Evolutionary conservation across 305 asterid species (phyloP).

Genomic region (Solanum hybrid): DNA sequence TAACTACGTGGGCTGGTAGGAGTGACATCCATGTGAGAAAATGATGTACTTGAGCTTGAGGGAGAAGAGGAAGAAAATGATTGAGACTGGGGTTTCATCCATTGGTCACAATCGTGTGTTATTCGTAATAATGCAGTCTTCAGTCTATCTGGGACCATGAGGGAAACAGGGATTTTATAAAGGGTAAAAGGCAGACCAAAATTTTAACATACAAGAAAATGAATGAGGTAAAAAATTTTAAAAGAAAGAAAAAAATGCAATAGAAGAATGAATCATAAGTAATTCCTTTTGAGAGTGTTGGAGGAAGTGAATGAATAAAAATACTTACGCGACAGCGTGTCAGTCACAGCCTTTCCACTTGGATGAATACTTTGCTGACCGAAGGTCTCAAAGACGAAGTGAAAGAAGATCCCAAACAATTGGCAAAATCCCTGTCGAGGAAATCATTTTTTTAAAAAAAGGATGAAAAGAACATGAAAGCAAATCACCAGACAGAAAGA

Average conservation of each 20-base stretch:
- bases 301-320: background rate
- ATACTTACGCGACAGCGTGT: slow-evolving; percentile 64
- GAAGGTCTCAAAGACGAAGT: slow-evolving; percentile 69
- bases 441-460: background rate
- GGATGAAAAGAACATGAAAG: background rate
- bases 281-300: background rate
- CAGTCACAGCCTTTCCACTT: slow-evolving; percentile 51
- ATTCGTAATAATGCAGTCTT: slow-evolving; percentile 77
- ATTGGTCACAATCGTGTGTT: slow-evolving; percentile 86
- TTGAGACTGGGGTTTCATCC: slow-evolving; percentile 60
- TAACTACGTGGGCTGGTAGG: slow-evolving; percentile 84
- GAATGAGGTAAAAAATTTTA: background rate
- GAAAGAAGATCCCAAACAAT: slow-evolving; percentile 87
- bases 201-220: background rate
- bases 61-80: slow-evolving; percentile 52
- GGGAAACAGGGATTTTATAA: slow-evolving; percentile 13
- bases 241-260: background rate
- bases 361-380: slow-evolving; percentile 48
- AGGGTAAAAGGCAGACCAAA: slow-evolving; percentile 12
- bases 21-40: slow-evolving; percentile 73
- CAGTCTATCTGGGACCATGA: slow-evolving; percentile 63
- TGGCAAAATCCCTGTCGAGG: slow-evolving; percentile 80
- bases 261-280: background rate
- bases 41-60: slow-evolving; percentile 45
- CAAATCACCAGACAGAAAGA: background rate